Evolutionary conservation across 2,329 filamentous ascomycete genomes (phyloP).

Genomic region (Calonectria naviculata): DNA sequence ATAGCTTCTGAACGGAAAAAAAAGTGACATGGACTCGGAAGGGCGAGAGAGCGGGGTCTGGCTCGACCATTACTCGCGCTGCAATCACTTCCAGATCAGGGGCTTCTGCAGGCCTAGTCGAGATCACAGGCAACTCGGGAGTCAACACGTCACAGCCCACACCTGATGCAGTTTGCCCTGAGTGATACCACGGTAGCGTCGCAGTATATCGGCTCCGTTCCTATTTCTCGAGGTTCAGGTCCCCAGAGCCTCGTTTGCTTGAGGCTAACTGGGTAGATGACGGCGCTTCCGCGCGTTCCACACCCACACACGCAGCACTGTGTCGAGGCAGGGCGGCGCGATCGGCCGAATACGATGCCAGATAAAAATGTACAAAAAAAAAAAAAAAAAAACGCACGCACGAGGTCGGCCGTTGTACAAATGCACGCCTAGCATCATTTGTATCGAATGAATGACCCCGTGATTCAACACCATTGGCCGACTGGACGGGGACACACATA

Average conservation of each 20-base stretch:
- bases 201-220: not conserved
- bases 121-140: not conserved
- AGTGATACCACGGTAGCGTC: not conserved
- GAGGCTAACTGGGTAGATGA: not conserved
- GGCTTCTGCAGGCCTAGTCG: not conserved
- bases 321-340: not conserved
- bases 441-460: not conserved
- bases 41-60: not conserved
- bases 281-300: not conserved
- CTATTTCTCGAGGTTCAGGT: not conserved
- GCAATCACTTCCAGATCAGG: constrained; percentile 3
- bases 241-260: not conserved
- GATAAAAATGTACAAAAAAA: not conserved
- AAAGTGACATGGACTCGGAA: not conserved
- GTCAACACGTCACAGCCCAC: not conserved
- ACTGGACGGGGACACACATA: not conserved
- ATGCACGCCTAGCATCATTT: not conserved
- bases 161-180: not conserved
- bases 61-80: not conserved
- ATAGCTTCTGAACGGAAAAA: not conserved
- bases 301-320: not conserved
- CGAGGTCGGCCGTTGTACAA: not conserved
- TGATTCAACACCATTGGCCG: not conserved
- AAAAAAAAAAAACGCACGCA: not conserved
- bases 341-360: not conserved